phyloP scores from a whole-genome alignment of 106 monocot species.

The Agapanthus africanus region DNA sequence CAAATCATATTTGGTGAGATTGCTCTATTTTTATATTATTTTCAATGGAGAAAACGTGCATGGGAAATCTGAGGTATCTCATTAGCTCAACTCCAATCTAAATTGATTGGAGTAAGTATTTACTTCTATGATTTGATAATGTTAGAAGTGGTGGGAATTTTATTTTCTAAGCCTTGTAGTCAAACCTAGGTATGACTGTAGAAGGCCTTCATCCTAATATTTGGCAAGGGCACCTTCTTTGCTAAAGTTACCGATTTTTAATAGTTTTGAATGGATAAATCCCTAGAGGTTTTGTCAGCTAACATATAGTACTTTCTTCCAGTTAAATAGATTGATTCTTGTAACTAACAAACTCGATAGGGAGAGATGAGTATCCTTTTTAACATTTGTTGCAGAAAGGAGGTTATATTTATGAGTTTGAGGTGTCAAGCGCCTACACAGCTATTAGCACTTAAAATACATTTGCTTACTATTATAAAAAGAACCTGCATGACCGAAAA shows the following conservation, averaged over 20 bases:
- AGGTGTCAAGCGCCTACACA: too few species aligned
- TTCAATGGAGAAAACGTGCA: background rate
- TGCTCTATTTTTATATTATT: background rate
- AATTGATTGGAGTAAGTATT: background rate
- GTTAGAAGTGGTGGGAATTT: background rate
- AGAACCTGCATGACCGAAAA: too few species aligned
- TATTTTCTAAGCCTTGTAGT: background rate
- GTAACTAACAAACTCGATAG: background rate
- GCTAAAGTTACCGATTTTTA: background rate
- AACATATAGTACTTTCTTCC: background rate
- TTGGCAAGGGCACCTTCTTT: background rate
- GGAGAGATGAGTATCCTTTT: background rate
- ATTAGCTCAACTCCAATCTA: background rate
- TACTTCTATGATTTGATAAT: background rate
- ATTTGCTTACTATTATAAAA: too few species aligned
- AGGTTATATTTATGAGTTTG: too few species aligned
- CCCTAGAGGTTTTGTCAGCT: background rate
- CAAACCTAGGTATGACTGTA: background rate
- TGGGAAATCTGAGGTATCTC: background rate
- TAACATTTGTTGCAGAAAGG: background rate
- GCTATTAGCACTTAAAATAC: too few species aligned
- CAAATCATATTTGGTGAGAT: background rate
- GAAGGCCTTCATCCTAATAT: background rate
- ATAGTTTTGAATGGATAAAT: background rate
- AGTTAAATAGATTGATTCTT: background rate